Evolutionary conservation across 176 grass and related monocot species (phyloP).

Genomic region (Elaeis guineensis): DNA sequence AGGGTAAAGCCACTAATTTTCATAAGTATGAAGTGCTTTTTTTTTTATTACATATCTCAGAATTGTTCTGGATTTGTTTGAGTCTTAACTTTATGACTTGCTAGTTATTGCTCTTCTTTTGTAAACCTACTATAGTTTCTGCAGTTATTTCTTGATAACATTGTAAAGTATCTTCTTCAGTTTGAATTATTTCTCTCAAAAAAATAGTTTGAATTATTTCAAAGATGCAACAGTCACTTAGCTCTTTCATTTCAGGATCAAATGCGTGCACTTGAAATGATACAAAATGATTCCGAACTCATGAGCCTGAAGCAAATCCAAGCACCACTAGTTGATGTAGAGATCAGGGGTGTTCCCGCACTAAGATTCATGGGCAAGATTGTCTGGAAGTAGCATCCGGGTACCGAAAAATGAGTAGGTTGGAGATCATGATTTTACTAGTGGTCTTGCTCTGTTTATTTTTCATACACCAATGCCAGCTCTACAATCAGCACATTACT

Average conservation of each 20-base stretch:
- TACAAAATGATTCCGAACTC: conserved; percentile 64
- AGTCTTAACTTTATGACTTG: no score
- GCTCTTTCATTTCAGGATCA: conserved; percentile 54
- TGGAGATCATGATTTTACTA: no score
- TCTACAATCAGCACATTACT: no score
- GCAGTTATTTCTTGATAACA: no score
- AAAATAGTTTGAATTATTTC: no score
- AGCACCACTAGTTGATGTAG: conserved; percentile 95
- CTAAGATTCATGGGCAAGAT: conserved; percentile 97
- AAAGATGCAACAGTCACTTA: neutral
- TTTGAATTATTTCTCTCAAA: neutral
- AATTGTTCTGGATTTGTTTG: neutral
- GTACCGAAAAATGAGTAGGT: conserved; percentile 4
- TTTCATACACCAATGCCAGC: no score
- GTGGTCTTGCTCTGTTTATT: no score
- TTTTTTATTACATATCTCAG: no score
- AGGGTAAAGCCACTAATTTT: conserved; percentile 41
- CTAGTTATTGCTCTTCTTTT: no score
- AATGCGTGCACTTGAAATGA: conserved; percentile 76
- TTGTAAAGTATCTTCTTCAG: no score
- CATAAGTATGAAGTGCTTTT: no score
- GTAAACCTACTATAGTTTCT: no score
- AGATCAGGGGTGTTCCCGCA: conserved; percentile 92
- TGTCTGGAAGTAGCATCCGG: conserved; percentile 58
- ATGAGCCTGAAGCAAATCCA: conserved; percentile 58